Evolutionary conservation across 257 asterid genomes (phyloP).

Genomic region (Mitragyna speciosa): DNA sequence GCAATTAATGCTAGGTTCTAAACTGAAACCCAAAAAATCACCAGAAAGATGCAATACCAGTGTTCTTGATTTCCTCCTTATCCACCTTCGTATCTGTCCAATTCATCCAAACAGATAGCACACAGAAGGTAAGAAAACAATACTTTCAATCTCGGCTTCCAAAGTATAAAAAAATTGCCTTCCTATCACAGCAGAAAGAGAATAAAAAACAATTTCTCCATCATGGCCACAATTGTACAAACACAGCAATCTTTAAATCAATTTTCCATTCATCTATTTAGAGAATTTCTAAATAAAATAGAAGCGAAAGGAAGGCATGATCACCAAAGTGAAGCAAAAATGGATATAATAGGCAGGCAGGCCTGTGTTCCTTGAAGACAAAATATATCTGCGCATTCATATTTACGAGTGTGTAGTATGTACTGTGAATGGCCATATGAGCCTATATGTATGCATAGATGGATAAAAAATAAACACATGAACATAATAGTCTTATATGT

Average conservation of each 20-base stretch:
- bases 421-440: neutral
- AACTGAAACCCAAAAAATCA: neutral
- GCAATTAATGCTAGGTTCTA: neutral
- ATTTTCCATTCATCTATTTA: neutral
- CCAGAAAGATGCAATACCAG: conserved; percentile 3
- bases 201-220: neutral
- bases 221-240: neutral
- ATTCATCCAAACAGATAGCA: neutral
- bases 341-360: neutral
- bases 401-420: neutral
- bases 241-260: neutral
- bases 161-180: neutral
- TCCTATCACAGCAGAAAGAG: neutral
- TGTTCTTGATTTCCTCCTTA: conserved; percentile 13
- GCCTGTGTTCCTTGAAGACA: neutral
- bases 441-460: neutral
- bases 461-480: neutral
- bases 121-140: neutral
- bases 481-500: neutral
- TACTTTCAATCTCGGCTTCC: conserved; percentile 2
- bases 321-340: neutral
- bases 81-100: conserved; percentile 13
- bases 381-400: neutral
- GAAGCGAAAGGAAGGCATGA: neutral
- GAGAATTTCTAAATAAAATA: neutral